Evolutionary conservation across 2,329 filamentous ascomycete genomes (phyloP), one percentile per base, ranked within the genome.

Genomic region (Metarhizium humberi): DNA sequence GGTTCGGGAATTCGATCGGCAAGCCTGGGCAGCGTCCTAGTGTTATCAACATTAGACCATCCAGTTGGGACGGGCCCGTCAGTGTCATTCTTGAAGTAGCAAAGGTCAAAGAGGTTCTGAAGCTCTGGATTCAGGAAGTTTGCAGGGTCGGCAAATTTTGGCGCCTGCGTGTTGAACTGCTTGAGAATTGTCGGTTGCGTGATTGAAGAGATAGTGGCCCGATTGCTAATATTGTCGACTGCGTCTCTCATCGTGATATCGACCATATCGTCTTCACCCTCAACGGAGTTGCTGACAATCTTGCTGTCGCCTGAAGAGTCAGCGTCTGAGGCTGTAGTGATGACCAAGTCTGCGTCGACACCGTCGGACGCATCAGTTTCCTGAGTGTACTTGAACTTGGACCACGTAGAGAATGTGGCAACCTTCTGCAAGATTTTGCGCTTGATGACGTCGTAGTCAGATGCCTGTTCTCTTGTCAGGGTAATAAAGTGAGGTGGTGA

Each of bases 221-320:
- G 16, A 11, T 47, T 25, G 60, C 78, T 74, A 16, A 66, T 66
- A 2, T 32, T 47, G 36, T 50, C 50, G n/a, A 25, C n/a, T 6
- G 75, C 73, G 62, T 90, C 86, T 53, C 84, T 85, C 86, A 96
- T 92, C 0, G 88, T 88, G 16, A 99, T 85, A 66, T 96, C 89
- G 6, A 97, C 88, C 64, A 96, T 83, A 58, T 90, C 90, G 58
- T 96, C 92, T 68, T 96, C 92, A 10, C 90, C 88, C 67, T 92
- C 86, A 2, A 95, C 81, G 3, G 92, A 96, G 32, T 83, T 80
- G 48, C 90, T 86, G 56, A 86, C 81, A 50, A 96, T 78, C 65
- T 87, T 87, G 25, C 81, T 77, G 60, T 88, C 87, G 10, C 80
- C 81, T 4, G 84, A 84, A 4, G 84, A 86, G 59, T 88, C 82